These are phyloP conservation scores for Eucalyptus grandis DNA, from an alignment of 345 rosid genomes.

Conservation along the genomic window DNA sequence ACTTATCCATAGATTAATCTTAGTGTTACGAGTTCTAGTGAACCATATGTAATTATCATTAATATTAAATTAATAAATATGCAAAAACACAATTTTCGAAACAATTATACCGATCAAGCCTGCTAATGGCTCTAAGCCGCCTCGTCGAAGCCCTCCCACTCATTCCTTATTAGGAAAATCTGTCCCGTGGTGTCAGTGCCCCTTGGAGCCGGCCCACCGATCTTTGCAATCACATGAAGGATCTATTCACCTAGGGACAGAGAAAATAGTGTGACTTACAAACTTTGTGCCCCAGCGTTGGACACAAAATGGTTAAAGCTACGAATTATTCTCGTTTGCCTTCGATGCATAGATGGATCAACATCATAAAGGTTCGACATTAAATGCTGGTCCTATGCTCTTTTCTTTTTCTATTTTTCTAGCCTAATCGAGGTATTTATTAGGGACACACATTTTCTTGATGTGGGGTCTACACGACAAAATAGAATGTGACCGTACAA, in stretches of 20 bases:
- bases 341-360: background rate
- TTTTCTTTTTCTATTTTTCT: background rate
- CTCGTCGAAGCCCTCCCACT: background rate
- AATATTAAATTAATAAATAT: no score
- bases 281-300: background rate
- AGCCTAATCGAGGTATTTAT: background rate
- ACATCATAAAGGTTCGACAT: background rate
- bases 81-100: background rate
- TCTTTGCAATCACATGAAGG: background rate
- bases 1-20: no score
- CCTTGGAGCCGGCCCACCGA: background rate
- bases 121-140: background rate
- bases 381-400: background rate
- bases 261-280: background rate
- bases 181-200: background rate
- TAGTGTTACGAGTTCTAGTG: no score
- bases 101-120: rapidly evolving
- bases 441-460: background rate
- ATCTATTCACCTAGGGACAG: background rate
- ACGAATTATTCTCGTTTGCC: background rate
- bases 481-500: background rate
- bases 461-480: background rate
- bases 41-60: rapidly evolving
- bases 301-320: background rate
- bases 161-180: background rate